Evolutionary conservation across 148 eudicot species (phyloP).

Genomic region (Nepenthes gracilis): DNA sequence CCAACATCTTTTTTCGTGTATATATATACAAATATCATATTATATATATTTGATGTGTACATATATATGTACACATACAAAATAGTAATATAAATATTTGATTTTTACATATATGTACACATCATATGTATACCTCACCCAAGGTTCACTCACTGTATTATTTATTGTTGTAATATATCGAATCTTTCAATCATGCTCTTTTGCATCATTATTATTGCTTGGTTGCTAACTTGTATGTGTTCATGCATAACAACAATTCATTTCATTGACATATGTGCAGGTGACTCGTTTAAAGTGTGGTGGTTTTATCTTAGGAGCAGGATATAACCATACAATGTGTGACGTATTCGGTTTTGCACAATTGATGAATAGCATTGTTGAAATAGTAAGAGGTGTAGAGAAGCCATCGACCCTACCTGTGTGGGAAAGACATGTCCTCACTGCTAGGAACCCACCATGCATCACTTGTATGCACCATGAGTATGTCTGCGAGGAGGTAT

Average conservation of each 20-base stretch:
- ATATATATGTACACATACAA: too few species aligned
- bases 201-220: too few species aligned
- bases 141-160: too few species aligned
- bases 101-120: too few species aligned
- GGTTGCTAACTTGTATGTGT: background rate
- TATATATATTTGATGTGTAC: too few species aligned
- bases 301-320: slow-evolving; percentile 12
- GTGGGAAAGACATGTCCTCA: slow-evolving; percentile 14
- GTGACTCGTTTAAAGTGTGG: slow-evolving; percentile 18
- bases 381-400: slow-evolving; percentile 5
- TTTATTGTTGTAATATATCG: too few species aligned
- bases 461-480: slow-evolving; percentile 7
- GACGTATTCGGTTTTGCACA: slow-evolving; percentile 9
- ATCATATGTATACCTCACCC: too few species aligned
- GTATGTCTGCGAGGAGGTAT: background rate
- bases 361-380: slow-evolving; percentile 5
- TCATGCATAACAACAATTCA: background rate
- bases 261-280: slow-evolving; percentile 1
- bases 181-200: too few species aligned
- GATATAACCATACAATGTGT: slow-evolving; percentile 12
- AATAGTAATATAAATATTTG: too few species aligned
- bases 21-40: too few species aligned
- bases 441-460: slow-evolving; percentile 1
- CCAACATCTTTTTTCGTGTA: too few species aligned
- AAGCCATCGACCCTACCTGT: slow-evolving; percentile 8